Base-by-base conservation (phyloP, 163 green algal species). In the Chloroidium sp. region DNA sequence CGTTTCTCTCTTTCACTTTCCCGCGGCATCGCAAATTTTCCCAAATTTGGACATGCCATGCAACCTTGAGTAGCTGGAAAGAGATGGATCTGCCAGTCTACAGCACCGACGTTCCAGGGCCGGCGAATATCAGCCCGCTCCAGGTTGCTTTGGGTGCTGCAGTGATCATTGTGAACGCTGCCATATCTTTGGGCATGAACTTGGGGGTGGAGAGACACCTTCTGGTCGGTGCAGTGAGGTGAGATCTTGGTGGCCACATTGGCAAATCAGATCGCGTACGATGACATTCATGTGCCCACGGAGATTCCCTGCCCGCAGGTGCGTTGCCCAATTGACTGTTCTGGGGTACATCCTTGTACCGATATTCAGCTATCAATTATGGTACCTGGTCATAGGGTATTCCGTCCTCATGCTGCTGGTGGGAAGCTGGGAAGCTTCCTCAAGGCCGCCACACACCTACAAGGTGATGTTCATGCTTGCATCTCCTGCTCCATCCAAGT, bases 271-370 rank as follows among this genome's bases (percentile, higher is more conserved):
- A 8, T 80, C 3, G 57, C 4, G 10, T 76, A 36, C 0, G 2
- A 57, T 13, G 59, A 36, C 36, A 36, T 36, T 36, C 36, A 36
- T 36, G 36, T 36, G 36, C 36, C 36, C 36, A 36, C 36, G 36
- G 36, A 36, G 36, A 36, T 36, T 36, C 36, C 36, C 36, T 36
- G 36, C 36, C 36, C 58, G 81, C 85, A 92, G 89, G 75, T 92
- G 89, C 77, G 81, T 90, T 2, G 59, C 88, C 10, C 91, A 94
- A 82, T 86, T 94, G 61, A 87, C 82, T 0, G 4, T 92, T 0
- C 85, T 94, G 76, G 90, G 90, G 13, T 92, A 91, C 78, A 85
- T 94, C 67, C 85, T 94, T 10, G 89, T 92, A 0, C 90, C 90
- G 58, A 92, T 94, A 72, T 94, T 94, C 76, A 78, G 61, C 1